phyloP scores from a whole-genome alignment of 345 rosid species.

The Brassica nigra region DNA sequence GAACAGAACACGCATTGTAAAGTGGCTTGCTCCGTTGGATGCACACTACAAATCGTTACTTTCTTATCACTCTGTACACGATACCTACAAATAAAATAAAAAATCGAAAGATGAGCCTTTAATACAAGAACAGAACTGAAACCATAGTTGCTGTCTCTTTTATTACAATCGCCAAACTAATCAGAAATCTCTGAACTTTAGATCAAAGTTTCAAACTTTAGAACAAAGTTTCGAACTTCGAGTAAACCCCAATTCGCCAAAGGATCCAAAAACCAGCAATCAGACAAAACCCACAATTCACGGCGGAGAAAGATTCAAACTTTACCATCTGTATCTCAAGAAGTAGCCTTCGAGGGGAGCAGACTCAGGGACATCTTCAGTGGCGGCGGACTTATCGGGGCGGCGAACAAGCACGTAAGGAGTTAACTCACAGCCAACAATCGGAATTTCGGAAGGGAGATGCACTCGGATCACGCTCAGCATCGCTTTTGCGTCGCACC shows the following conservation, averaged over 20 bases:
- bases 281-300: background rate
- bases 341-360: conserved; percentile 84
- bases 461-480: conserved; percentile 96
- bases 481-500: conserved; percentile 66
- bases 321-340: conserved; percentile 89
- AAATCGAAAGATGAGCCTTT: conserved; percentile 9
- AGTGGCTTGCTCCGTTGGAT: conserved; percentile 93
- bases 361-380: conserved; percentile 87
- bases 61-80: conserved; percentile 92
- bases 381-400: conserved; percentile 59
- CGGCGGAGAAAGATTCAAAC: background rate
- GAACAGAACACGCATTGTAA: conserved; percentile 90
- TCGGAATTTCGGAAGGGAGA: conserved; percentile 97
- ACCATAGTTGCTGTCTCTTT: background rate
- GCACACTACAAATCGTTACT: conserved; percentile 85
- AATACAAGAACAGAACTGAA: background rate
- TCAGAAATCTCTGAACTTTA: background rate
- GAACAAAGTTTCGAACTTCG: background rate
- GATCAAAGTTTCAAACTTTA: background rate
- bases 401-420: conserved; percentile 89
- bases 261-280: background rate
- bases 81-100: conserved; percentile 54
- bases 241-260: conserved; percentile 11
- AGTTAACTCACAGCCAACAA: conserved; percentile 96
- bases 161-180: background rate